Conservation (phyloP, 805 yeast species). For the Metschnikowia vanudenii region DNA sequence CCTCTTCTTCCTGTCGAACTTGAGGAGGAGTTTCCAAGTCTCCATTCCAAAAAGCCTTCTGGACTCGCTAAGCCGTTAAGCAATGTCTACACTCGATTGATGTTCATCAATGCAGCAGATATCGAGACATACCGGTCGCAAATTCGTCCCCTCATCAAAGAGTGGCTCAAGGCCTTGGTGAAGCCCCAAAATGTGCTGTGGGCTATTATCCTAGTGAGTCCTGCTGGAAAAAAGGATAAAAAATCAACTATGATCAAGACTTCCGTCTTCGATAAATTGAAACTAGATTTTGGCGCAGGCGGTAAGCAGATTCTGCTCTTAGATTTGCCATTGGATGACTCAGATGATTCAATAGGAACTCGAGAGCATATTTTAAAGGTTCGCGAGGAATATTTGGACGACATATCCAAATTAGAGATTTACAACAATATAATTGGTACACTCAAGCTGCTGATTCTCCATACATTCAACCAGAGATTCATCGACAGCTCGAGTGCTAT, state of each 20-base stretch:
- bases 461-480: constrained; percentile 45
- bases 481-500: constrained; percentile 13
- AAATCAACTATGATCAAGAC: constrained; percentile 41
- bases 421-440: constrained; percentile 48
- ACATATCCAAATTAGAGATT: constrained; percentile 44
- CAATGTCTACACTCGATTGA: constrained; percentile 52
- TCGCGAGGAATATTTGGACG: constrained; percentile 33
- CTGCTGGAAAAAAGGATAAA: constrained; percentile 35
- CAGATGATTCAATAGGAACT: constrained; percentile 15
- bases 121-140: constrained; percentile 75
- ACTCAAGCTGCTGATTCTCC: constrained; percentile 49
- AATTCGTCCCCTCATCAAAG: constrained; percentile 76
- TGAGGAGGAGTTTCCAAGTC: constrained; percentile 54
- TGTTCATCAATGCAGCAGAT: constrained; percentile 64
- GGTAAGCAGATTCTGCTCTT: constrained; percentile 38
- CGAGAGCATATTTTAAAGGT: constrained; percentile 30
- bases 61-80: constrained; percentile 21
- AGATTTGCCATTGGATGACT: neutral
- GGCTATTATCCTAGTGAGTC: constrained; percentile 55
- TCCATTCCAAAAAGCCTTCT: constrained; percentile 22
- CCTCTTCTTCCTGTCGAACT: constrained; percentile 54
- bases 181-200: constrained; percentile 51
- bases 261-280: constrained; percentile 53
- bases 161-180: constrained; percentile 62
- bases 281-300: constrained; percentile 46